Evolutionary conservation across 345 rosid genomes (phyloP), one percentile per base, ranked within the genome.

Genomic region (Excoecaria cochinchinensis): DNA sequence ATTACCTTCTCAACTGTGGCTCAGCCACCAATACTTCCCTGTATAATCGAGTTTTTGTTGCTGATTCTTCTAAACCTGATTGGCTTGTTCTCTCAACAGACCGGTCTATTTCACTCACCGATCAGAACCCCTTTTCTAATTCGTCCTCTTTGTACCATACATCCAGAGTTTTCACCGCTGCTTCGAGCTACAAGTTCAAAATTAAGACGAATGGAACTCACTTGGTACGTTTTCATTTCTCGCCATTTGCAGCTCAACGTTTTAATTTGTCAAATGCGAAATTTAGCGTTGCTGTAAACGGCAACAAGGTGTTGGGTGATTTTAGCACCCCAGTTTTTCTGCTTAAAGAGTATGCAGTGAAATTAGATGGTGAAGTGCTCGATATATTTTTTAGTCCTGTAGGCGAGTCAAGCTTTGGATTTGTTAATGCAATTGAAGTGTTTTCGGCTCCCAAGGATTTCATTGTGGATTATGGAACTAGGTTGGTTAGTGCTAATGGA

Each of bases 171-270:
- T 89, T 91, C 90, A 82, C 87, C 21, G 4, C 58, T 8, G 59
- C 80, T 31, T 87, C 84, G 1, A 78, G 78, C 13, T 95, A 90
- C 72, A 85, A 68, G 84, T 76, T 95, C 81, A 59, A 16, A 69
- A 67, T 88, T 85, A 79, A 79, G 70, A 80, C 22, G 58, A 88
- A 86, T 5, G 85, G 88, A 64, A 82, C 87, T 74, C 96, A 89
- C 80, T 87, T 95, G 82, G 89, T 95, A 86, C 98, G 99, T 76
- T 85, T 92, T 74, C 99, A 95, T 84, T 92, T 95, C 89, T 87
- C 91, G 15, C 98, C 99, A 0, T 95, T 95, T 80, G 65, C 47
- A 75, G 86, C 87, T 78, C 86, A 69, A 13, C 66, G 17, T 6
- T 90, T 83, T 38, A 68, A 89, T 82, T 78, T 95, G 63, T 59